Percentiles rank a stretch among this genome's conserved stretches.
Conservation (phyloP, 371 early-diverging fungal genomes). For the Coemansia sp. region DNA sequence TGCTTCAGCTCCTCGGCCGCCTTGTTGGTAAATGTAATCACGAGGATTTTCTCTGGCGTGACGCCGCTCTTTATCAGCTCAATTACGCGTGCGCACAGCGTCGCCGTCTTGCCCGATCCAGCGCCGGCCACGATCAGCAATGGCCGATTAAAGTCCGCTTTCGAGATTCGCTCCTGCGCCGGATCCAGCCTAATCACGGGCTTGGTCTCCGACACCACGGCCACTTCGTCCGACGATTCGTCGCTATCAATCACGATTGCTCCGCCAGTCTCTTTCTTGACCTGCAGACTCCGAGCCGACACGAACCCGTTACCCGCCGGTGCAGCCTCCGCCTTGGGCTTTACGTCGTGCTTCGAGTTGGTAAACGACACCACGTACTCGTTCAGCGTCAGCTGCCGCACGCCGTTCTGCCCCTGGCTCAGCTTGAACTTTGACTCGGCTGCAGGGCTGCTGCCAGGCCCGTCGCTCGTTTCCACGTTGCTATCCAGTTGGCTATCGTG, state of each 20-base stretch:
- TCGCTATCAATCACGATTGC: not conserved
- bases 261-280: not conserved
- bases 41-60: conserved; percentile 53
- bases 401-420: conserved; percentile 2
- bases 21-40: conserved; percentile 68
- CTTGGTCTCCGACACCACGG: not conserved
- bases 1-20: conserved; percentile 63
- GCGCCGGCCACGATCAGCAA: conserved; percentile 64
- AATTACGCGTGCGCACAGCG: conserved; percentile 49
- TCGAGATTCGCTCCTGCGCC: conserved; percentile 32
- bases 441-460: not conserved
- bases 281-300: not conserved
- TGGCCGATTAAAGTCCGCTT: conserved; percentile 35
- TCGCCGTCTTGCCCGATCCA: conserved; percentile 66
- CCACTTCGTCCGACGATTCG: not conserved
- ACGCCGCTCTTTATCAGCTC: conserved; percentile 50
- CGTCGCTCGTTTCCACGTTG: not conserved
- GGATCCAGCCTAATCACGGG: conserved; percentile 17
- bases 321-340: not conserved
- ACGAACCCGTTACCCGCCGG: conserved; percentile 9
- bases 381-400: conserved; percentile 16
- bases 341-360: not conserved
- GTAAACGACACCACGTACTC: conserved; percentile 39
- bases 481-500: not conserved
- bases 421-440: not conserved